Evolutionary conservation across 441 rosid genomes (phyloP), one percentile per base, ranked within the genome.

Genomic region (Corymbia calophylla): DNA sequence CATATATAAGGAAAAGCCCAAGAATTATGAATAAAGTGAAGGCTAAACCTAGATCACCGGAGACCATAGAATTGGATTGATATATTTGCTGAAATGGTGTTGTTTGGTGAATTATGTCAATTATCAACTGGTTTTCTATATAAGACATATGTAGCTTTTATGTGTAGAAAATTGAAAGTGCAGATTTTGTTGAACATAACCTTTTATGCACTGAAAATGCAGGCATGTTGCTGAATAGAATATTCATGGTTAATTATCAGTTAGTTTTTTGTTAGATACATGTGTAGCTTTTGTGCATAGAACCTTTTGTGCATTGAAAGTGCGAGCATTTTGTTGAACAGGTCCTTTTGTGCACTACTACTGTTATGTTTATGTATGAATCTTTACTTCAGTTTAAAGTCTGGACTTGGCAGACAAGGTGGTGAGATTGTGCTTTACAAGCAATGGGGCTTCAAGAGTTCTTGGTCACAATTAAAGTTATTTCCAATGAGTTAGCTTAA

Each of bases 41-140:
- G 3, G 12, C 14, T 4, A 0, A 66, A 31, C 44, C 44, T 2
- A 0, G 77, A 8, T 19, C 44, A 68, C 9, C 0, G 17, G 1
- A 9, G 44, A 68, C 77, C 44, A 68, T 68, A 68, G 4, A 68
- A 9, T 68, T 68, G 44, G 23, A 68, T 68, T 31, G 35, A 68
- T 17, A 7, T 68, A 32, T 68, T 4, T 31, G 23, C 19, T 66
- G 12, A 66, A 17, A 31, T 31, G 3, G 2, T 32, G 17, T 4
- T 31, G 32, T 68, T 18, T 21, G 29, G 29, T 23, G 25, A 23
- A 56, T 23, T 68, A 18, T 18, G 44, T 68, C 13, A 31, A 18
- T 18, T 68, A 68, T 68, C 44, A 68, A 25, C 25, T 68, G 21
- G 3, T 5, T 8, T 31, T 66, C 4, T 27, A 9, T 2, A 31